A percentile compares a stretch with the other conserved stretches of the same genome.
phyloP scores from a whole-genome alignment of 306 rosid genomes.

The Cucurbita ficifolia region DNA sequence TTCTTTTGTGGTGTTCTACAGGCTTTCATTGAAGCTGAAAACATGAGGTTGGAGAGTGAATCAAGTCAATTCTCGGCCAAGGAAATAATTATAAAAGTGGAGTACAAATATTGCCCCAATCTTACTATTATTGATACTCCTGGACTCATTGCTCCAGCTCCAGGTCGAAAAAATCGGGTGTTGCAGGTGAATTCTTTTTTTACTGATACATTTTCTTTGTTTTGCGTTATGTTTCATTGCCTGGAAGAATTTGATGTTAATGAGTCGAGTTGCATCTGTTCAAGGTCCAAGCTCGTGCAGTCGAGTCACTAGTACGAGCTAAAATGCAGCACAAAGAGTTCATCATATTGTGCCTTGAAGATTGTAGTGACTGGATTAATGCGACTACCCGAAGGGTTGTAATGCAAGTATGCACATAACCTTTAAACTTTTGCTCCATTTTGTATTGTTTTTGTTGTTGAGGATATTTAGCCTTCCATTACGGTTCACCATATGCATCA shows the following conservation, averaged over 20 bases:
- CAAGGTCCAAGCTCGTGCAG: slow-evolving; percentile 77
- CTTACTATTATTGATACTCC: slow-evolving; percentile 94
- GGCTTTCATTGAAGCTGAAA: slow-evolving; percentile 84
- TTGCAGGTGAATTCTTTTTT: slow-evolving; percentile 31
- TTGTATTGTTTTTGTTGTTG: background rate
- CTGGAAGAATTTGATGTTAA: background rate
- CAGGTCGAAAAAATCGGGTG: slow-evolving; percentile 64
- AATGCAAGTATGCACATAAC: slow-evolving; percentile 49
- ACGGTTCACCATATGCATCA: too few relatives aligned
- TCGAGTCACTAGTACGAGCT: slow-evolving; percentile 66
- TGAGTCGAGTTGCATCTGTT: background rate
- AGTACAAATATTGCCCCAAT: slow-evolving; percentile 81
- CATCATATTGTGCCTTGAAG: slow-evolving; percentile 84
- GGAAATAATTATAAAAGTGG: slow-evolving; percentile 67
- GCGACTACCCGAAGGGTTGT: slow-evolving; percentile 81
- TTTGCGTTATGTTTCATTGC: background rate
- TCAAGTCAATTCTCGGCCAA: slow-evolving; percentile 61
- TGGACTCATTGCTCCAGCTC: slow-evolving; percentile 90
- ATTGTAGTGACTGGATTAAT: slow-evolving; percentile 91
- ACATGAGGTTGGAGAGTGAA: slow-evolving; percentile 62
- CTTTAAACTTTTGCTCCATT: background rate
- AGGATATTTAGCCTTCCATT: too few relatives aligned
- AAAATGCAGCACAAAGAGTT: slow-evolving; percentile 96
- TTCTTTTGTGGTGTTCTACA: background rate
- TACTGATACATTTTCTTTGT: background rate